Evolutionary conservation across 805 yeast species (phyloP).

Genomic region (Candida coleopterorum): DNA sequence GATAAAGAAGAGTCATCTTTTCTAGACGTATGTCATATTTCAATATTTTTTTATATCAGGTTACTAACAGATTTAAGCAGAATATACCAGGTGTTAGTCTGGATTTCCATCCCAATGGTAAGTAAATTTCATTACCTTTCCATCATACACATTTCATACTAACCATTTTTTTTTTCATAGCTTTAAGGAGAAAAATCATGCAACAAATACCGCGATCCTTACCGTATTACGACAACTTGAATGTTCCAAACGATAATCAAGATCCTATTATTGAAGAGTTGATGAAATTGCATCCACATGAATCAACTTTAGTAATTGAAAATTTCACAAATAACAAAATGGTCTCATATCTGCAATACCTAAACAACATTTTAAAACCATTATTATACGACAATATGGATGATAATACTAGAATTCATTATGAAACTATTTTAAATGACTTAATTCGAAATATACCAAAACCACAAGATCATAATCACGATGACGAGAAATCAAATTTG

Average conservation of each 20-base stretch:
- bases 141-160: conserved; percentile 6
- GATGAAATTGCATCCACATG: conserved; percentile 26
- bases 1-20: background rate
- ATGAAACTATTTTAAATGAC: conserved; percentile 24
- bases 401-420: conserved; percentile 24
- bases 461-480: background rate
- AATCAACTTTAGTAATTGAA: conserved; percentile 8
- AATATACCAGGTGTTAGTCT: background rate
- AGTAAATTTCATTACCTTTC: conserved; percentile 9
- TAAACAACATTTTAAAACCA: conserved; percentile 25
- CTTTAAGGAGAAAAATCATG: conserved; percentile 12
- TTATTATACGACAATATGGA: conserved; percentile 24
- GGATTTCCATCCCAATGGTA: conserved; percentile 16
- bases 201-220: conserved; percentile 15
- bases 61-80: conserved; percentile 1
- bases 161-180: conserved; percentile 12
- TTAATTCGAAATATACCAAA: conserved; percentile 24
- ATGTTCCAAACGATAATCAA: conserved; percentile 6
- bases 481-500: conserved; percentile 4
- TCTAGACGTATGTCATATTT: background rate
- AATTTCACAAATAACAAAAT: conserved; percentile 2
- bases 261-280: conserved; percentile 33
- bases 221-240: conserved; percentile 10
- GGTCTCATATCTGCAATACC: conserved; percentile 25
- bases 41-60: too few relatives aligned